Evolutionary conservation across 441 rosid genomes (phyloP), one percentile per base, ranked within the genome.

Genomic region (Theobroma grandiflorum): DNA sequence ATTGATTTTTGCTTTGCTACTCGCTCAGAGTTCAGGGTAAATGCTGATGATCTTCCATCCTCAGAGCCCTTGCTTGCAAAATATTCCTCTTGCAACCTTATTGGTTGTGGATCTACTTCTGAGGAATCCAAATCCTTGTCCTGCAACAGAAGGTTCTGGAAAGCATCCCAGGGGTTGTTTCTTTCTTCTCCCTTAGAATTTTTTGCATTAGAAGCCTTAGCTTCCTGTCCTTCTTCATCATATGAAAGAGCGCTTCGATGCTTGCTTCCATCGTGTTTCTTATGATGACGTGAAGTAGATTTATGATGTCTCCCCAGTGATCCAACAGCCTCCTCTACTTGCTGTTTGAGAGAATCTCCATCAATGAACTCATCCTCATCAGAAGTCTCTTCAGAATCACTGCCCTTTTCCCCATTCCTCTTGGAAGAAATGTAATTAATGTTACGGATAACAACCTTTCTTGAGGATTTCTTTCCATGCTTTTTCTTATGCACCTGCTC

Each of bases 371-470:
- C 97, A 63, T 87, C 93, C 59, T 90, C 95, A 26, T 90, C 93
- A 31, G 89, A 90, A 53, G 85, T 89, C 62, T 84, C 92, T 70
- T 91, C 94, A 0, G 93, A 88, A 55, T 74, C 65, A 40, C 88
- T 86, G 37, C 74, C 90, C 66, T 77, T 91, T 31, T 88, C 91
- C 77, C 91, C 96, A 79, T 93, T 91, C 76, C 90, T 90, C 84
- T 87, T 88, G 3, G 98, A 94, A 77, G 99, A 91, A 59, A 96
- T 93, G 85, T 96, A 96, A 84, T 96, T 96, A 74, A 96, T 96
- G 80, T 96, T 96, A 77, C 96, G 96, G 69, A 95, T 96, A 43
- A 96, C 96, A n/a, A 96, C 98, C 88, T 88, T 95, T 79, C 94
- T 89, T 2, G 99, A 95, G 43, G 95, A 87, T 77, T 90, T 92